phyloP scores from a whole-genome alignment of 331 rosid species.

The Dryas integrifolia region DNA sequence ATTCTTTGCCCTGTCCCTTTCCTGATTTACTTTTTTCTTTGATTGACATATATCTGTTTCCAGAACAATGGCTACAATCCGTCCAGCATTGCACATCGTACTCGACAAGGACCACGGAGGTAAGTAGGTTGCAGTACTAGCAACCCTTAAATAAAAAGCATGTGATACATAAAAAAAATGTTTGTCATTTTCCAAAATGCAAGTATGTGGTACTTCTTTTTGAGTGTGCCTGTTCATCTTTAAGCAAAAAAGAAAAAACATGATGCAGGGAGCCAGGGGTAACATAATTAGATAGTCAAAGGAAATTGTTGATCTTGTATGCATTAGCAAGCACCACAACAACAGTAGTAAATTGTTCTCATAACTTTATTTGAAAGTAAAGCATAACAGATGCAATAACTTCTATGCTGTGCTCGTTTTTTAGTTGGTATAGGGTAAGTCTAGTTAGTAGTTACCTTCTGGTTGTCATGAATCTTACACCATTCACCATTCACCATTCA shows the following conservation, averaged over 20 bases:
- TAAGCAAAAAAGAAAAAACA: too few relatives aligned
- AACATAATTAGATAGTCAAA: too few relatives aligned
- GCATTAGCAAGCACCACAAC: too few relatives aligned
- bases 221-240: too few relatives aligned
- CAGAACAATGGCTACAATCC: constrained; percentile 55
- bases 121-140: constrained; percentile 29
- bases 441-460: not conserved
- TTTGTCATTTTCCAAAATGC: not conserved
- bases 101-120: constrained; percentile 64
- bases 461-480: not conserved
- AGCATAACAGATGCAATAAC: too few relatives aligned
- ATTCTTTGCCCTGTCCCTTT: constrained; percentile 2
- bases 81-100: constrained; percentile 54
- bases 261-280: too few relatives aligned
- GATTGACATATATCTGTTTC: constrained; percentile 28
- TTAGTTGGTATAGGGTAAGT: not conserved
- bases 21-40: constrained; percentile 15
- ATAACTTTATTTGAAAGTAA: too few relatives aligned
- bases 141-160: not conserved
- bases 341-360: too few relatives aligned
- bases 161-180: not conserved
- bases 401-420: too few relatives aligned
- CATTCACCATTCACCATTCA: not conserved
- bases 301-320: too few relatives aligned
- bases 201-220: not conserved